These are phyloP conservation scores for Cryptosporidium xiaoi DNA, from an alignment of 169 alveolate species.

Conservation along the genomic window DNA sequence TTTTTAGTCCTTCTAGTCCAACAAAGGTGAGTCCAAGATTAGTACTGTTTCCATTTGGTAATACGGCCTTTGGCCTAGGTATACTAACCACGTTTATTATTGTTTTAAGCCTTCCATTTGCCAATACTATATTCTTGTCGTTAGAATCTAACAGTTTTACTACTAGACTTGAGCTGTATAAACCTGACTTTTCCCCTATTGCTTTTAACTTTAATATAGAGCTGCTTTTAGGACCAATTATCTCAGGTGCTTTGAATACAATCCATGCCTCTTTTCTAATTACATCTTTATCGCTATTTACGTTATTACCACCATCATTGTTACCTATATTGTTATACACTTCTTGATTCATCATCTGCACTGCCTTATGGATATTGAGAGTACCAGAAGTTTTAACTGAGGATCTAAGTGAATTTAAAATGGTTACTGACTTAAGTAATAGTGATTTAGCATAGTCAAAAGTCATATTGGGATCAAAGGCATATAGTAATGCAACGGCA, in stretches of 20 bases:
- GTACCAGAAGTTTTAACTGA: slow-evolving; percentile 69
- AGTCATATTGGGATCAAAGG: slow-evolving; percentile 56
- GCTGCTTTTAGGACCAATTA: slow-evolving; percentile 50
- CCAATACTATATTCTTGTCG: slow-evolving; percentile 18
- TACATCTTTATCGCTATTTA: neutral
- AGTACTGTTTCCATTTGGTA: slow-evolving; percentile 71
- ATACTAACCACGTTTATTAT: slow-evolving; percentile 52
- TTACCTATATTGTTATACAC: slow-evolving; percentile 1
- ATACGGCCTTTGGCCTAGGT: slow-evolving; percentile 50
- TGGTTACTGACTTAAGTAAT: slow-evolving; percentile 38
- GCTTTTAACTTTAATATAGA: slow-evolving; percentile 33
- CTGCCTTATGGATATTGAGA: slow-evolving; percentile 52
- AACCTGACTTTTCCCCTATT: slow-evolving; percentile 61
- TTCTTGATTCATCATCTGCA: slow-evolving; percentile 60
- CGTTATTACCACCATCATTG: neutral
- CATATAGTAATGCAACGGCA: slow-evolving; percentile 70
- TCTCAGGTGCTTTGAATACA: slow-evolving; percentile 33
- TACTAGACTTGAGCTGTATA: slow-evolving; percentile 27
- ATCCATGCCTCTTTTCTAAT: slow-evolving; percentile 33
- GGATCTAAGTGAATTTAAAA: slow-evolving; percentile 17
- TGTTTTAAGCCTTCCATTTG: slow-evolving; percentile 36
- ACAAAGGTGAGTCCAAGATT: slow-evolving; percentile 57
- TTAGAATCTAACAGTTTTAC: slow-evolving; percentile 46
- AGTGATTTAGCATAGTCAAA: slow-evolving; percentile 58
- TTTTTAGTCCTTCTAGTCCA: slow-evolving; percentile 55